Evolutionary conservation across 805 yeast species (phyloP), one percentile per base, ranked within the genome.

Genomic region (Saturnispora silvae): DNA sequence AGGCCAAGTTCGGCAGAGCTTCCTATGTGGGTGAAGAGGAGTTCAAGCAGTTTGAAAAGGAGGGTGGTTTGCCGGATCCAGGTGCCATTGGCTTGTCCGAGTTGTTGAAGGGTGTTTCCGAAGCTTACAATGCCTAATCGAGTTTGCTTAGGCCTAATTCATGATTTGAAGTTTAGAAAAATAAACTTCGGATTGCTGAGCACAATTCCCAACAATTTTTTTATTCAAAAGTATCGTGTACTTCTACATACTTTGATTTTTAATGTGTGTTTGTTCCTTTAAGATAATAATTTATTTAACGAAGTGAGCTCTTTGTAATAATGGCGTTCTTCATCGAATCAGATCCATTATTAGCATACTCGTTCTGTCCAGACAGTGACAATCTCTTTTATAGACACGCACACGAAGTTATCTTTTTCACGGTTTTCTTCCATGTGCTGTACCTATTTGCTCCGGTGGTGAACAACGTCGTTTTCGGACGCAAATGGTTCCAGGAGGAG

Each of bases 1-100:
- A 74, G 45, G 96, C 96, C 31, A 79, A 79, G 49, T 85, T 89
- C 48, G 97, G 97, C 22, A 74, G 97, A 52, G 95, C 97, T 14
- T 80, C 94, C 4, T 89, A 87, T 54, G 96, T 87, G 20, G 67
- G 68, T 44, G 74, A 73, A 42, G 75, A 67, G 10, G 80, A 72
- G 36, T 68, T 76, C 47, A 61, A 64, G 38, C 59, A 57, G 31
- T 67, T 63, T 35, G 67, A 59, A 28, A 67, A 64, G 28, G 68
- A 67, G 51, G 85, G 83, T 19, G 83, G 81, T n/a, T 66, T 86
- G 22, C 94, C 95, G 2, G 97, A 87, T 51, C 96, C 97, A 4
- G 96, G 97, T 45, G 96, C 96, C 3, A 74, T 84, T 40, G 96
- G 96, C 3, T 62, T 87, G 18, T 81, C 61, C 17, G 60, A 59